Percentiles rank a stretch among this genome's conserved stretches.
Evolutionary conservation across 148 eudicot species (phyloP).

Genomic region (Mesembryanthemum crystallinum): DNA sequence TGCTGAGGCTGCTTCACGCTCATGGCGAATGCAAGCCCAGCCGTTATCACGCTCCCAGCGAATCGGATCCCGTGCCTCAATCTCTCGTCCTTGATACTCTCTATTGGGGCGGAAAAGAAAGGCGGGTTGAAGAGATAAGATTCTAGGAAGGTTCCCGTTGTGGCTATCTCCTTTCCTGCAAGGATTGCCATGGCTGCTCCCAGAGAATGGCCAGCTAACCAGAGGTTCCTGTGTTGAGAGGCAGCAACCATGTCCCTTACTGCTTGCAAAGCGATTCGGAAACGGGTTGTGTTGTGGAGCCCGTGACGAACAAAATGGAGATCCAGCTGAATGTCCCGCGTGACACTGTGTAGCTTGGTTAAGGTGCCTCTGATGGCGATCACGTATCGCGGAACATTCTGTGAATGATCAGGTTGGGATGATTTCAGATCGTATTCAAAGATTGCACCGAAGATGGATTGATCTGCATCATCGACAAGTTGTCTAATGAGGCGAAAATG

Average conservation of each 20-base stretch:
- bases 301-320: conserved; percentile 64
- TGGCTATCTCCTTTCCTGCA: conserved; percentile 84
- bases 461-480: conserved; percentile 75
- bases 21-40: conserved; percentile 79
- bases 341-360: conserved; percentile 60
- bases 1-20: conserved; percentile 40
- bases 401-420: conserved; percentile 19
- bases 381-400: conserved; percentile 52
- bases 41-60: conserved; percentile 82
- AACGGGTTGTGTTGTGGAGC: conserved; percentile 73
- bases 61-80: conserved; percentile 81
- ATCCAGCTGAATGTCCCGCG: conserved; percentile 71
- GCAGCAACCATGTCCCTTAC: conserved; percentile 65
- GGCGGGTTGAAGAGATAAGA: conserved; percentile 87
- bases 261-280: conserved; percentile 61
- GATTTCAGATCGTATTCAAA: conserved; percentile 49
- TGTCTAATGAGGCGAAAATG: conserved; percentile 47
- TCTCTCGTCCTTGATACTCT: conserved; percentile 68
- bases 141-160: conserved; percentile 52
- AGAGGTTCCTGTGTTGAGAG: conserved; percentile 47
- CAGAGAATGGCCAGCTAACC: conserved; percentile 87
- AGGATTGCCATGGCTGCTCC: conserved; percentile 90
- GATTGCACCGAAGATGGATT: conserved; percentile 73
- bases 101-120: conserved; percentile 76
- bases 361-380: conserved; percentile 86